Conservation (phyloP, 345 rosid species). For the Eucalyptus curtisii region DNA sequence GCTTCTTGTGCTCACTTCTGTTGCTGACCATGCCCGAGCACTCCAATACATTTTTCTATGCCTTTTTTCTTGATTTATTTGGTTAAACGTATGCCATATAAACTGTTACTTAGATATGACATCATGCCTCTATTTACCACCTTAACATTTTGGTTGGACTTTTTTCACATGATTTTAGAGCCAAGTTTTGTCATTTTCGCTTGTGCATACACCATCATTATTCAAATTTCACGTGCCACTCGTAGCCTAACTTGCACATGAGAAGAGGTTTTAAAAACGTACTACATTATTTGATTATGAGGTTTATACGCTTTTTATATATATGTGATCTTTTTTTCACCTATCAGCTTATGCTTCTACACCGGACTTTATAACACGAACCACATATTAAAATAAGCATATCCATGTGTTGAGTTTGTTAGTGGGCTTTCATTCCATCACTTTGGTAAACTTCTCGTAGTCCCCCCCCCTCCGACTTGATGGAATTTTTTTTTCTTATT, state of each 20-base stretch:
- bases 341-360: accelerated
- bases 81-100: background rate
- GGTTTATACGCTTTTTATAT: accelerated
- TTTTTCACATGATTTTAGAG: background rate
- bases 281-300: accelerated
- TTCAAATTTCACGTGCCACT: background rate
- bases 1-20: background rate
- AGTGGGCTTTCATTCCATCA: background rate
- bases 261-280: accelerated
- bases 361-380: background rate
- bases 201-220: background rate
- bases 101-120: background rate
- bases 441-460: background rate
- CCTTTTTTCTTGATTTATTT: background rate
- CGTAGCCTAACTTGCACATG: accelerated
- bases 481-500: background rate
- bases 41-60: background rate
- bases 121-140: background rate
- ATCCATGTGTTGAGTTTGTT: background rate
- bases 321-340: accelerated
- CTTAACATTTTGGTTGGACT: background rate
- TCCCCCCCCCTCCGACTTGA: background rate
- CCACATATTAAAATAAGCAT: background rate
- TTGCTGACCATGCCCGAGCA: background rate
- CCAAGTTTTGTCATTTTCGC: background rate